Evolutionary conservation across 177 flowering plant genomes (phyloP).

Genomic region (Vitis hybrid): DNA sequence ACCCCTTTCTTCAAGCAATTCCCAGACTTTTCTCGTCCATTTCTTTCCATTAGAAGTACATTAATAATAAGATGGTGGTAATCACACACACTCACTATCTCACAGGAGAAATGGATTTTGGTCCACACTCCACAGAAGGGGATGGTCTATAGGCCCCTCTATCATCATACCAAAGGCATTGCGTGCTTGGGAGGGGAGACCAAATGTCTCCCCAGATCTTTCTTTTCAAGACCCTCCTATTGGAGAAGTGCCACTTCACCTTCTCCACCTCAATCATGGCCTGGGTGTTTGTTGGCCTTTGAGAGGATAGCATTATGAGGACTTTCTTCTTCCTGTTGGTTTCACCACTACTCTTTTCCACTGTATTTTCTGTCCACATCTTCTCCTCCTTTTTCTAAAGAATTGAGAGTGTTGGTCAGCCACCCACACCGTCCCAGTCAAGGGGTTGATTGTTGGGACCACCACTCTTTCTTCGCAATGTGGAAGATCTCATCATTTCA

Average conservation of each 20-base stretch:
- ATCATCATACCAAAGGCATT: too few species aligned
- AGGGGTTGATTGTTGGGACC: background rate
- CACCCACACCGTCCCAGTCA: background rate
- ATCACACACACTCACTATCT: too few species aligned
- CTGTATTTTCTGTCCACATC: background rate
- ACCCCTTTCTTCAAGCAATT: too few species aligned
- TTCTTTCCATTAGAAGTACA: too few species aligned
- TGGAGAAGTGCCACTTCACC: background rate
- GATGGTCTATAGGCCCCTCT: too few species aligned
- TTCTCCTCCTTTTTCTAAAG: background rate
- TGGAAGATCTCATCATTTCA: background rate
- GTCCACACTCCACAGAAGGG: too few species aligned
- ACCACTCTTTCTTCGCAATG: background rate
- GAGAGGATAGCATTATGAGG: constrained; percentile 11
- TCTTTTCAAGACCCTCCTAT: background rate
- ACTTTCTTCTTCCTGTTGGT: background rate
- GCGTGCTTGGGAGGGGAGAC: background rate
- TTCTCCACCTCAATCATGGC: constrained; percentile 8
- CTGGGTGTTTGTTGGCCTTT: constrained; percentile 2
- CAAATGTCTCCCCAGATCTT: constrained; percentile 9
- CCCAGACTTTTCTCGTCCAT: too few species aligned
- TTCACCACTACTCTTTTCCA: background rate
- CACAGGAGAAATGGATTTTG: too few species aligned
- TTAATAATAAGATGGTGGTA: too few species aligned
- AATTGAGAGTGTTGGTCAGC: constrained; percentile 3